Conservation (phyloP, 106 monocot genomes). For the Posidonia australis region DNA sequence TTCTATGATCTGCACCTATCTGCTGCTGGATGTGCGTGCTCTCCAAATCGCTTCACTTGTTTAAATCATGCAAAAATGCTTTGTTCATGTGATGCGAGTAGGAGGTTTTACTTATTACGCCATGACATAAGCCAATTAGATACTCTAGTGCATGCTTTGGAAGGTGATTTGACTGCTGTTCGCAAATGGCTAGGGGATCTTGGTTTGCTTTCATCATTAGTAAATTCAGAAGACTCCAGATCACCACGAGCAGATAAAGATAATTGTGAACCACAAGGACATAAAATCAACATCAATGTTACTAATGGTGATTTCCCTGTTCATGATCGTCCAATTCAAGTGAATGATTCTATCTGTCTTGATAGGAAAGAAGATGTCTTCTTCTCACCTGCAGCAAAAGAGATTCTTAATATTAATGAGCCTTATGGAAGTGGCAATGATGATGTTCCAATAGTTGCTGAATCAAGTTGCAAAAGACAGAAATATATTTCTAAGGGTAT, state of each 20-base stretch:
- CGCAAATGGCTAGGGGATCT: conserved; percentile 21
- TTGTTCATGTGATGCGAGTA: conserved; percentile 57
- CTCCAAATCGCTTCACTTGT: conserved; percentile 62
- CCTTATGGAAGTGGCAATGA: not conserved
- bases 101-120: conserved; percentile 39
- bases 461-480: not conserved
- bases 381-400: not conserved
- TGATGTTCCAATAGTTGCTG: not conserved
- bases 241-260: not conserved
- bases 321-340: not conserved
- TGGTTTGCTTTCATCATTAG: conserved; percentile 16
- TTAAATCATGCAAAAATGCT: conserved; percentile 52
- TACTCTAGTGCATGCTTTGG: conserved; percentile 60
- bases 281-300: conserved; percentile 13
- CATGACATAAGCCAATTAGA: conserved; percentile 50
- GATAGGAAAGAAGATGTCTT: not conserved
- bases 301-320: not conserved
- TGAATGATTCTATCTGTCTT: not conserved
- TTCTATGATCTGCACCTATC: conserved; percentile 89
- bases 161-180: conserved; percentile 43
- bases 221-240: conserved; percentile 4
- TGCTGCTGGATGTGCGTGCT: conserved; percentile 63
- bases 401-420: conserved; percentile 4
- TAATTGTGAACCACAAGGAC: conserved; percentile 2
- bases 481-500: not conserved